Evolutionary conservation across 495 filamentous ascomycete genomes (phyloP).

Genomic region (Eremomyces bilateralis): DNA sequence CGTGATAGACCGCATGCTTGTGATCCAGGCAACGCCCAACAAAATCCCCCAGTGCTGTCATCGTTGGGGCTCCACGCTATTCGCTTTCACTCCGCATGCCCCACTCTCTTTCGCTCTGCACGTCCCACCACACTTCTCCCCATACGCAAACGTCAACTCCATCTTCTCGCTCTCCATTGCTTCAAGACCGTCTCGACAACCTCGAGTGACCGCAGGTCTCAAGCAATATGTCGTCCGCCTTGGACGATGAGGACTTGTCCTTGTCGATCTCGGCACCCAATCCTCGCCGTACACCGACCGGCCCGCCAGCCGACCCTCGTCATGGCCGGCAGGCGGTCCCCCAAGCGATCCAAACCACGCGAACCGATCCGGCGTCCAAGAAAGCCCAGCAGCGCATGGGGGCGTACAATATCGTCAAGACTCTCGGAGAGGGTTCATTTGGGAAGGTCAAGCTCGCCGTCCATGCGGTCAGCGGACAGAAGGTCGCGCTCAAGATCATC

Average conservation of each 20-base stretch:
- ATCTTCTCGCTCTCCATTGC: too few relatives aligned
- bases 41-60: too few relatives aligned
- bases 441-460: constrained; percentile 95
- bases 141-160: too few relatives aligned
- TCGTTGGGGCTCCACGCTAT: too few relatives aligned
- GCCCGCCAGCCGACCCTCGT: constrained; percentile 16
- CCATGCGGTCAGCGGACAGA: constrained; percentile 72
- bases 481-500: constrained; percentile 95
- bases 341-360: constrained; percentile 6
- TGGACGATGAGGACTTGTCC: constrained; percentile 82
- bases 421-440: constrained; percentile 88
- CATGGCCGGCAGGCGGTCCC: constrained; percentile 9
- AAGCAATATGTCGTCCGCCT: constrained; percentile 32
- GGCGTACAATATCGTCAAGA: constrained; percentile 73
- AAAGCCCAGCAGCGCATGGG: constrained; percentile 59
- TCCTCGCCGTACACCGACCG: constrained; percentile 29
- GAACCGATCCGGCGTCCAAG: not conserved
- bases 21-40: too few relatives aligned
- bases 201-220: too few relatives aligned
- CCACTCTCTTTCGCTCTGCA: too few relatives aligned
- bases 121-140: too few relatives aligned
- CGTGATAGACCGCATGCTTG: too few relatives aligned
- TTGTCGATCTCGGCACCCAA: constrained; percentile 53
- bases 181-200: too few relatives aligned
- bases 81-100: too few relatives aligned